Percentiles rank a stretch among this genome's conserved stretches.
These are phyloP conservation scores for Grammothele lineata DNA, from an alignment of 768 basidiomycete genomes.

Conservation along the genomic window DNA sequence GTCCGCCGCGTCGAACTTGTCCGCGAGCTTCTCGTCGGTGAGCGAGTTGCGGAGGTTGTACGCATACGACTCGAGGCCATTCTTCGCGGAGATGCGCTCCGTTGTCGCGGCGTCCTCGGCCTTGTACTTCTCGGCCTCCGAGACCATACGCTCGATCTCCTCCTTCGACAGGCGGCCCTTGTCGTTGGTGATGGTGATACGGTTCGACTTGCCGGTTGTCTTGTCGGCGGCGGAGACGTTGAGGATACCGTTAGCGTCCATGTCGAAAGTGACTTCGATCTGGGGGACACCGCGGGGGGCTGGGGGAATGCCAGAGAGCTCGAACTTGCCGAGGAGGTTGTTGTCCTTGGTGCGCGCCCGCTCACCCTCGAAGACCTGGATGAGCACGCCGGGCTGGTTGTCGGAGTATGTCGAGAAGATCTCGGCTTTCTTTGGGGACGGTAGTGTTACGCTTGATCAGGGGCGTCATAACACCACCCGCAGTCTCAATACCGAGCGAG, in stretches of 20 bases:
- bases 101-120: conserved; percentile 87
- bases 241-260: conserved; percentile 94
- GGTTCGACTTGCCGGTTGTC: conserved; percentile 94
- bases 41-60: conserved; percentile 95
- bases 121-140: conserved; percentile 92
- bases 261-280: conserved; percentile 96
- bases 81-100: conserved; percentile 82
- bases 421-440: conserved; percentile 98
- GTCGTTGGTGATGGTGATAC: conserved; percentile 93
- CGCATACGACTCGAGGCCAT: conserved; percentile 88
- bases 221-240: conserved; percentile 96
- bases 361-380: conserved; percentile 98
- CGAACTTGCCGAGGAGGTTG: conserved; percentile 97
- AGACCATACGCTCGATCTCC: conserved; percentile 97
- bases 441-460: conserved; percentile 99
- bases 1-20: conserved; percentile 84
- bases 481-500: conserved; percentile 95
- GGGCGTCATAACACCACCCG: conserved; percentile 98
- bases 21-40: conserved; percentile 77
- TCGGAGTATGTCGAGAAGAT: conserved; percentile 98
- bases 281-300: conserved; percentile 98
- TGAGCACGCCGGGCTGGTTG: conserved; percentile 97
- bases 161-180: conserved; percentile 96
- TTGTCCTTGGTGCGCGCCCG: conserved; percentile 99
- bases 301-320: conserved; percentile 93